Evolutionary conservation across 768 basidiomycete genomes (phyloP).

Genomic region (Chiua virens): DNA sequence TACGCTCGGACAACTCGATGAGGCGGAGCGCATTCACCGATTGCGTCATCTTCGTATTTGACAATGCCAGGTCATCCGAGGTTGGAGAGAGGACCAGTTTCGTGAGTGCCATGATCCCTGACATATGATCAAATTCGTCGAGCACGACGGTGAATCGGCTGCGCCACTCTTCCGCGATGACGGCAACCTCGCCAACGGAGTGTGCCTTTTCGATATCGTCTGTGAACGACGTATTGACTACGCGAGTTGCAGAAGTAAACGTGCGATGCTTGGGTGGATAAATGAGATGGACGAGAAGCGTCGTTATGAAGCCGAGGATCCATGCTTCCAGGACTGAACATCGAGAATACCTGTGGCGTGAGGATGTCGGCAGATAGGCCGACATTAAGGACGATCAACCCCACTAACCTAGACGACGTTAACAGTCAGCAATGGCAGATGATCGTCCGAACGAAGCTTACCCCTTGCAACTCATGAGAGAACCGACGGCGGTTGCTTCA

Average conservation of each 20-base stretch:
- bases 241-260: slow-evolving; percentile 35
- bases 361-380: slow-evolving; percentile 82
- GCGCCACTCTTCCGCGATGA: slow-evolving; percentile 35
- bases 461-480: slow-evolving; percentile 97
- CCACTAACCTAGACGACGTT: slow-evolving; percentile 61
- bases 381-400: slow-evolving; percentile 96
- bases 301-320: slow-evolving; percentile 82
- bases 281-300: slow-evolving; percentile 67
- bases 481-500: slow-evolving; percentile 83
- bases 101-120: slow-evolving; percentile 85
- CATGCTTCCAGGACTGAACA: slow-evolving; percentile 91
- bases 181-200: slow-evolving; percentile 2
- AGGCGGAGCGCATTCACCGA: slow-evolving; percentile 75
- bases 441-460: slow-evolving; percentile 34
- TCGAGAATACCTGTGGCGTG: slow-evolving; percentile 76
- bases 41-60: slow-evolving; percentile 19
- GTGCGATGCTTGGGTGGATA: slow-evolving; percentile 65
- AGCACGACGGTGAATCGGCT: slow-evolving; percentile 82
- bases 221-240: neutral
- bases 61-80: slow-evolving; percentile 1
- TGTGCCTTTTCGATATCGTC: slow-evolving; percentile 34
- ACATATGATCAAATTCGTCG: slow-evolving; percentile 86
- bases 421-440: slow-evolving; percentile 3
- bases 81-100: slow-evolving; percentile 64
- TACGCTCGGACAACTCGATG: slow-evolving; percentile 75